A percentile compares a stretch with the other conserved stretches of the same genome.
Evolutionary conservation across 2,329 filamentous ascomycete species (phyloP).

Genomic region (Colletotrichum sp.): DNA sequence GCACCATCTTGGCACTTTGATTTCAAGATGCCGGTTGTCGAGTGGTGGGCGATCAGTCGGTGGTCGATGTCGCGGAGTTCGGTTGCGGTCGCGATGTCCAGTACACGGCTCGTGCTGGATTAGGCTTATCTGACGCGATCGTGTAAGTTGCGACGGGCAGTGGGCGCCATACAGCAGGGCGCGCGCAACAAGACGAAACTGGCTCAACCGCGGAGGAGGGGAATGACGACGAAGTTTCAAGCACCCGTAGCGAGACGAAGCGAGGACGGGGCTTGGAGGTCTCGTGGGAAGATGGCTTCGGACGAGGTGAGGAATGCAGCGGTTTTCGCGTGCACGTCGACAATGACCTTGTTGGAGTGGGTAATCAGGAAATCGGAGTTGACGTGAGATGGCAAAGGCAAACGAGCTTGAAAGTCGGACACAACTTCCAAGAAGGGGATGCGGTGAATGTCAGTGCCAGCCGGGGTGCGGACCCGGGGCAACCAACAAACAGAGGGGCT

Average conservation of each 20-base stretch:
- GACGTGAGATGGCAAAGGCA: constrained; percentile 19
- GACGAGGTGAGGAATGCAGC: constrained; percentile 12
- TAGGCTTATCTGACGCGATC: neutral
- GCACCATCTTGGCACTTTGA: constrained; percentile 48
- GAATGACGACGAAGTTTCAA: neutral
- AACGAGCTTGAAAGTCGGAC: neutral
- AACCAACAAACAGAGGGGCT: constrained; percentile 26
- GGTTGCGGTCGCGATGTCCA: neutral
- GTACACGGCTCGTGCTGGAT: constrained; percentile 10
- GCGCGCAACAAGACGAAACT: neutral
- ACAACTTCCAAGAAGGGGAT: constrained; percentile 21
- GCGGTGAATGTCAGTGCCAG: constrained; percentile 21
- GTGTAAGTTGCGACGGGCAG: constrained; percentile 4
- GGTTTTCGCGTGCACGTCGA: constrained; percentile 14
- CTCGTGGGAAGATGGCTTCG: neutral
- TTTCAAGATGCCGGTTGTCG: neutral
- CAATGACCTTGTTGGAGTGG: constrained; percentile 25
- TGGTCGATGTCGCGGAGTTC: neutral
- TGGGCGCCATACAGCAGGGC: neutral
- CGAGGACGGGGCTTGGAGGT: neutral
- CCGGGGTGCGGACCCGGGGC: constrained; percentile 18
- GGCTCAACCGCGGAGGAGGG: neutral
- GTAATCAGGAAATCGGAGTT: constrained; percentile 8
- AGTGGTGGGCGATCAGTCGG: neutral
- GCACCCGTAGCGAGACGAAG: constrained; percentile 6